These are phyloP conservation scores for Backusella mclennaniae DNA, from an alignment of 192 early-diverging fungal genomes.

Conservation along the genomic window DNA sequence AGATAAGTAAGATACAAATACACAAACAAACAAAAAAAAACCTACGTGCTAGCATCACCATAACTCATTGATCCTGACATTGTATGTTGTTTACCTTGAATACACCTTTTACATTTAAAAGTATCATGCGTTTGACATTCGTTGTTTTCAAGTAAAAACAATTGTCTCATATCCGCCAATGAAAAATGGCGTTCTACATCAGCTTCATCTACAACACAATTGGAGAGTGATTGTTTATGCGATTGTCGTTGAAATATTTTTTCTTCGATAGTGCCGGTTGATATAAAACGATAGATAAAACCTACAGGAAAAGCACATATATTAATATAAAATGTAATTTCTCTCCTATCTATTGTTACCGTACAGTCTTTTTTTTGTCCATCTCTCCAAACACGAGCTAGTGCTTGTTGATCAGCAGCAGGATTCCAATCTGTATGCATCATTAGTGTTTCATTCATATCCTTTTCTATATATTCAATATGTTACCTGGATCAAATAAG, in stretches of 20 bases:
- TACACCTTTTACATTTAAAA: conserved; percentile 92
- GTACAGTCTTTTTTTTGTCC: conserved; percentile 73
- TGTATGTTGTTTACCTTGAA: conserved; percentile 74
- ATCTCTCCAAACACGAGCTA: conserved; percentile 91
- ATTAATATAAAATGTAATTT: background rate
- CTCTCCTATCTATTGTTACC: background rate
- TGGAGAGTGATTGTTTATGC: conserved; percentile 82
- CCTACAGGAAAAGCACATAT: conserved; percentile 40
- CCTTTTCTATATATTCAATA: background rate
- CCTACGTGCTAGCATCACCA: conserved; percentile 69
- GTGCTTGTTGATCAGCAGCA: conserved; percentile 92
- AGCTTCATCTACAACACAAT: conserved; percentile 94
- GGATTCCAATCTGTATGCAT: conserved; percentile 97
- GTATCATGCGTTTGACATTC: conserved; percentile 93
- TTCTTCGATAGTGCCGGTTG: conserved; percentile 96
- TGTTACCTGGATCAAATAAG: conserved; percentile 39
- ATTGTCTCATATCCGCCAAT: conserved; percentile 79
- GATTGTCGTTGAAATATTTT: conserved; percentile 98
- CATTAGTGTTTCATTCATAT: too few species aligned
- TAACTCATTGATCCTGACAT: conserved; percentile 63
- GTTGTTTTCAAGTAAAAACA: conserved; percentile 83
- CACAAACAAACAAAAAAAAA: background rate
- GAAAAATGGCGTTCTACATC: conserved; percentile 96
- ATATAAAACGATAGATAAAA: conserved; percentile 95
- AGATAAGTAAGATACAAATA: background rate